Conservation (phyloP, 345 rosid species). For the Adansonia digitata region DNA sequence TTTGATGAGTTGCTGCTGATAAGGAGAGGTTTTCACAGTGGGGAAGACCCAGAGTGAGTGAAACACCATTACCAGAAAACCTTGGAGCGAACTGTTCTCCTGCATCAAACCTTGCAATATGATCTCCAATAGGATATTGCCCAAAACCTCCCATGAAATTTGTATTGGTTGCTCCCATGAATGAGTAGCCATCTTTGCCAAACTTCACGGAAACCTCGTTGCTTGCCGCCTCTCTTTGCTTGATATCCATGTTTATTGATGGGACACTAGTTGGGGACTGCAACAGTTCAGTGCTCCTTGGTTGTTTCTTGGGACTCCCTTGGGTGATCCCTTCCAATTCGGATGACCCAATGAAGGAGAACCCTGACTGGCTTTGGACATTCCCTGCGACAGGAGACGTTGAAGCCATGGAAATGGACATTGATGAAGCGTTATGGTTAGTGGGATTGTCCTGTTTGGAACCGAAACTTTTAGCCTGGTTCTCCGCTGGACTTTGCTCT, state of each 20-base stretch:
- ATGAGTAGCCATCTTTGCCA: constrained; percentile 69
- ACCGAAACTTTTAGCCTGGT: constrained; percentile 28
- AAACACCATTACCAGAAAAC: constrained; percentile 78
- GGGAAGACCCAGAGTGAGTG: constrained; percentile 88
- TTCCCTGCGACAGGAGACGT: constrained; percentile 43
- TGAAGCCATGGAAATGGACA: constrained; percentile 45
- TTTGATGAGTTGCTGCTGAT: constrained; percentile 56
- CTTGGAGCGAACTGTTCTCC: constrained; percentile 72
- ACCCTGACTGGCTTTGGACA: constrained; percentile 51
- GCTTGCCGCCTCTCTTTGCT: constrained; percentile 35
- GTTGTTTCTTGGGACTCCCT: constrained; percentile 77
- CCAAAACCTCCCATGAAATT: constrained; percentile 83
- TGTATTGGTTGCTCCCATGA: constrained; percentile 57
- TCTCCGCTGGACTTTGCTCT: constrained; percentile 39
- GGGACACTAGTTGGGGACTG: constrained; percentile 42
- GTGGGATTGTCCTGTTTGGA: constrained; percentile 24
- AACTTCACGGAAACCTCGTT: constrained; percentile 55
- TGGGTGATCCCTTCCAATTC: constrained; percentile 76
- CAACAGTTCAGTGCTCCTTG: constrained; percentile 50
- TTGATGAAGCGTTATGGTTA: constrained; percentile 30
- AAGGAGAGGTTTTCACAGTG: constrained; percentile 80
- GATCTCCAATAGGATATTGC: constrained; percentile 86
- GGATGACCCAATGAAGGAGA: constrained; percentile 51
- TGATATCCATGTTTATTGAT: constrained; percentile 44
- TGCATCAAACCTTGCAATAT: constrained; percentile 71